phyloP scores from a whole-genome alignment of 2,329 filamentous ascomycete species.

The Xylariaceae sp. region DNA sequence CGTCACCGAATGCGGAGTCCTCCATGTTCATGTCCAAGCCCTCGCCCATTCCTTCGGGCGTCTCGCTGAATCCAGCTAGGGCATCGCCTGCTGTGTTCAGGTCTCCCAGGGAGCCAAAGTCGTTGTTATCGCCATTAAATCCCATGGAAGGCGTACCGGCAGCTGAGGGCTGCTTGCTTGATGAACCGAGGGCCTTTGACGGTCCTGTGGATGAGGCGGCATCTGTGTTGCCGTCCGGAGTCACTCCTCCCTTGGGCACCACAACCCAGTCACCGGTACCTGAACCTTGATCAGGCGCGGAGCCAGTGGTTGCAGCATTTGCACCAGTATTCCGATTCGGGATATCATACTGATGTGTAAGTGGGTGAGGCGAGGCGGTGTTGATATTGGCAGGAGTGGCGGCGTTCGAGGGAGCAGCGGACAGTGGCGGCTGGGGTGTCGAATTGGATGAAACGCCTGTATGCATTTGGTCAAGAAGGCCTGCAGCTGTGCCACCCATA shows the following conservation, averaged over 20 bases:
- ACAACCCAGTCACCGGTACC: constrained; percentile 69
- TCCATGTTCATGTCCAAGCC: constrained; percentile 59
- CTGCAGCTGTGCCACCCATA: constrained; percentile 60
- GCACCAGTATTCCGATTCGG: constrained; percentile 37
- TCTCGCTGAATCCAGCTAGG: constrained; percentile 57
- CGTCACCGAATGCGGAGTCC: constrained; percentile 78
- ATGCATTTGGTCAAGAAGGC: constrained; percentile 64
- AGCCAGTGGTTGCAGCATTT: constrained; percentile 35
- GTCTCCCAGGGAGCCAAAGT: constrained; percentile 60
- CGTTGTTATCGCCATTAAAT: constrained; percentile 49
- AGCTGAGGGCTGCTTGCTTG: constrained; percentile 38
- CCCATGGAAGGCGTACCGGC: constrained; percentile 43
- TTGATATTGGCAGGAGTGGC: constrained; percentile 51
- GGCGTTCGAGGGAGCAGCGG: constrained; percentile 50
- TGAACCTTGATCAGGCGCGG: constrained; percentile 46
- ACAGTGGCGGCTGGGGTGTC: constrained; percentile 57
- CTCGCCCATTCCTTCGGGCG: constrained; percentile 50
- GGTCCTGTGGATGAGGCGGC: constrained; percentile 21
- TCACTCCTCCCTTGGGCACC: constrained; percentile 57
- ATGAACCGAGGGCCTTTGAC: constrained; percentile 19
- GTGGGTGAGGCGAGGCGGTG: constrained; percentile 41
- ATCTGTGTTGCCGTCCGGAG: constrained; percentile 34
- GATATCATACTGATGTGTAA: constrained; percentile 14
- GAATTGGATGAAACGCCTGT: constrained; percentile 54
- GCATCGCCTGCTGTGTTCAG: constrained; percentile 68